Percentiles rank a stretch among this genome's conserved stretches.
Evolutionary conservation across 768 basidiomycete genomes (phyloP).

Genomic region (Pleurotus citrinopileatus): DNA sequence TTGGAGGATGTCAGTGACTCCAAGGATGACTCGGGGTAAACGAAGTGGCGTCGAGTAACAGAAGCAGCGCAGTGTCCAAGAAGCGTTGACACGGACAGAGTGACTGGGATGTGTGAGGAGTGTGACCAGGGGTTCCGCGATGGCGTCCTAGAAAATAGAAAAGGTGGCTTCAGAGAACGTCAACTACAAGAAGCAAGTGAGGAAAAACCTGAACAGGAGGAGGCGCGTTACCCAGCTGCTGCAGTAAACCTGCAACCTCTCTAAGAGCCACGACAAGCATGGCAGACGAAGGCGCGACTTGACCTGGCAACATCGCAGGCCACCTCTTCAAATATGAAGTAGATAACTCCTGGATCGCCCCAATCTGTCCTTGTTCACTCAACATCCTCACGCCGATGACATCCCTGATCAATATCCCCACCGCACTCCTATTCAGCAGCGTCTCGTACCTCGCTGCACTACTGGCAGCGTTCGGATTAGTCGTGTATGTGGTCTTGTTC

Average conservation of each 20-base stretch:
- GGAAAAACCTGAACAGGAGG: constrained; percentile 73
- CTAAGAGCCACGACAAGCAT: constrained; percentile 73
- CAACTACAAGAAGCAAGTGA: neutral
- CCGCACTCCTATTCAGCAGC: constrained; percentile 66
- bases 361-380: constrained; percentile 91
- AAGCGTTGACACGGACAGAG: constrained; percentile 79
- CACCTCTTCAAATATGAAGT: constrained; percentile 83
- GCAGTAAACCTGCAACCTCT: constrained; percentile 83
- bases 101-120: constrained; percentile 87
- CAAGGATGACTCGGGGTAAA: constrained; percentile 74
- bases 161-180: neutral
- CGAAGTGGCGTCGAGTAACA: constrained; percentile 87
- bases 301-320: constrained; percentile 91
- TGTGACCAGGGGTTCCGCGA: constrained; percentile 81
- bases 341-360: constrained; percentile 84
- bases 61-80: constrained; percentile 88
- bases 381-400: constrained; percentile 86
- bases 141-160: constrained; percentile 54
- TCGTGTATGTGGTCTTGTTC: neutral
- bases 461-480: constrained; percentile 29
- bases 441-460: constrained; percentile 66
- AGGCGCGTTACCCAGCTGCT: constrained; percentile 90
- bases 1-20: constrained; percentile 77
- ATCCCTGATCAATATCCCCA: constrained; percentile 78
- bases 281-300: constrained; percentile 61